Evolutionary conservation across 2,329 filamentous ascomycete species (phyloP).

Genomic region (Aspergillus arachidicola): DNA sequence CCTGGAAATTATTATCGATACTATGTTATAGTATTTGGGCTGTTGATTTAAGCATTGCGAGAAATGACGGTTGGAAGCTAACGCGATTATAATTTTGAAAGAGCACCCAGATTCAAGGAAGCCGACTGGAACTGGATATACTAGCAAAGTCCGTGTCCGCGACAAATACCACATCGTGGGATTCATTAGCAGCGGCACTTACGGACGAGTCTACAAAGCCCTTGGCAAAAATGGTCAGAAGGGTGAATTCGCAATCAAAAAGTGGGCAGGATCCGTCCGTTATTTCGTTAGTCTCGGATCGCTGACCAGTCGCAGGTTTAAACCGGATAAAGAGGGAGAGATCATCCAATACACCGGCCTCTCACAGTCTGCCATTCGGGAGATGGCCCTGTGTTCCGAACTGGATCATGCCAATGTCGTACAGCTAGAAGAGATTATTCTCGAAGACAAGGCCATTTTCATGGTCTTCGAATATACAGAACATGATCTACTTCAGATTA

Average conservation of each 20-base stretch:
- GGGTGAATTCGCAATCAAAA: slow-evolving; percentile 96
- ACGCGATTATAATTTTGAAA: slow-evolving; percentile 25
- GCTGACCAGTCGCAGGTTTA: slow-evolving; percentile 61
- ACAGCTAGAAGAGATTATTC: slow-evolving; percentile 87
- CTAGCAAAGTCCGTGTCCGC: slow-evolving; percentile 79
- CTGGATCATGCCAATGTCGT: slow-evolving; percentile 88
- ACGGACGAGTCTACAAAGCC: slow-evolving; percentile 97
- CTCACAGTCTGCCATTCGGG: slow-evolving; percentile 92
- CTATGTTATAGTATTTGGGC: not conserved
- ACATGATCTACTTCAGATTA: slow-evolving; percentile 95
- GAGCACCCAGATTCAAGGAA: slow-evolving; percentile 42
- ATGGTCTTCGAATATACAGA: slow-evolving; percentile 99
- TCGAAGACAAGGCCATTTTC: slow-evolving; percentile 98
- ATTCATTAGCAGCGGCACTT: slow-evolving; percentile 97
- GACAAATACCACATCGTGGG: slow-evolving; percentile 96
- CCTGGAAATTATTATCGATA: not conserved
- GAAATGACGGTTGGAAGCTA: slow-evolving; percentile 20
- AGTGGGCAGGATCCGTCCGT: slow-evolving; percentile 55
- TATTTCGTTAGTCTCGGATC: not conserved
- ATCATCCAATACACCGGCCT: slow-evolving; percentile 94
- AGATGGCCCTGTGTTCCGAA: slow-evolving; percentile 96
- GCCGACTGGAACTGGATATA: slow-evolving; percentile 55
- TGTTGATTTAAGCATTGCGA: not conserved
- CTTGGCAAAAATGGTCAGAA: slow-evolving; percentile 71
- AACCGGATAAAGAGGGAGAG: slow-evolving; percentile 97